Base-by-base conservation (phyloP, 257 asterid genomes). In the Salvia miltiorrhiza region DNA sequence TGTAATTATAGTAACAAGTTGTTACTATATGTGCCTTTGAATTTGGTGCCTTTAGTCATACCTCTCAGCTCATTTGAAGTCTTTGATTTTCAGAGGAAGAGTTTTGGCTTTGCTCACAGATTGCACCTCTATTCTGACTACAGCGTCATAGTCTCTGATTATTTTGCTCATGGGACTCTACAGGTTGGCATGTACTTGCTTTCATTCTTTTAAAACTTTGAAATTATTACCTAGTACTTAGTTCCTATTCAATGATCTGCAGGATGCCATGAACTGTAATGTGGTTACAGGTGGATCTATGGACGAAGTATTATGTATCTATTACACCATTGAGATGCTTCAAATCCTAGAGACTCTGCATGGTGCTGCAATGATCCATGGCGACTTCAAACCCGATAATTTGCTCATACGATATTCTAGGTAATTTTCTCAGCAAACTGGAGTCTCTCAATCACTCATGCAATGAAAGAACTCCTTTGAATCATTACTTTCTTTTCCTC, bases 341-440 rank as follows among this genome's bases (percentile, higher is more conserved):
- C 86, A 70, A 75, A 89, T 88, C 67, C 83, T 94, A 72, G 97
- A 94, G 80, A 86, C 84, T 47, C 77, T 89, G 70, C 91, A 86
- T 73, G 83, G 64, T 81, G 86, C 90, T 74, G 77, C 73, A 44
- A 82, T 94, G 57, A 86, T 94, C 75, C 99, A 94, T 64, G 99
- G 97, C 5, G 99, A 94, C 77, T 91, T 94, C 77, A 91, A 94
- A 70, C 99, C 99, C 48, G 99, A 94, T 81, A 94, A 94, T 83
- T 80, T 94, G 77, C 87, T 94, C 71, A 84, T 90, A 63, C 95
- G 96, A 14, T 84, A 94, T 87, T 79, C 97, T 68, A 91, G 99
- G 99, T 94, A 87, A 72, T 50, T 48, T 7, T 49, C 40, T 13
- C 32, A 45, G 35, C 56, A 44, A 23, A 71, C 28, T 54, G 69